Evolutionary conservation across 371 early-diverging fungal genomes (phyloP), one percentile per base, ranked within the genome.

Genomic region (Conidiobolus incongruus): DNA sequence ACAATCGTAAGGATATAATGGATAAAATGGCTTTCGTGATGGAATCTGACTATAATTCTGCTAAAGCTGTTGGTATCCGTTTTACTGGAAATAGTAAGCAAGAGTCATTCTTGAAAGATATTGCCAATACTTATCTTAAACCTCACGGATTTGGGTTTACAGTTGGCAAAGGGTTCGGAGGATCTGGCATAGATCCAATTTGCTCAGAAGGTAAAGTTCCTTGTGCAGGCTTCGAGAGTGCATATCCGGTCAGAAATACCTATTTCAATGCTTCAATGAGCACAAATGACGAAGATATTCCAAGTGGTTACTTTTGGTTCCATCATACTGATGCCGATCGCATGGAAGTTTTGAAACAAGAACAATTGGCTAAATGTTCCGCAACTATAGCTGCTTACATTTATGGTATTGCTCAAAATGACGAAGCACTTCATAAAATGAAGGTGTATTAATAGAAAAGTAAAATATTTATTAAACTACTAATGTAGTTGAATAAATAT

Each of bases 1-100:
- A 53, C 26, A 44, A 47, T 33, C 62, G 68, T 40, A 52, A 51
- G 33, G 52, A 54, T 17, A 50, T 61, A 21, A 43, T 60, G 11
- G 47, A 44, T 3, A 48, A 59, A 11, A 28, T 47, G 21, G 47
- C 50, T n/a, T 60, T 70, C 52, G 68, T 68, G 4, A 48, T 70
- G 16, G 72, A 69, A 46, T 62, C 65, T 37, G 72, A 69, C 35
- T 58, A 48, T 31, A 71, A 68, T 35, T 61, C 64, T 28, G 64
- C 70, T 47, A 60, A 62, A 15, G 70, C 72, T 13, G 62, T 59
- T 51, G 70, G 68, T 4, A 51, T 71, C 47, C n/a, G 31, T 7
- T 55, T 55, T 31, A 48, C 51, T 4, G 35, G 45, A 21, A 13
- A 35, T 13, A 19, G 35, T n/a, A n/a, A n/a, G n/a, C n/a, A n/a